Evolutionary conservation across 2,329 filamentous ascomycete genomes (phyloP), one percentile per base, ranked within the genome.

Genomic region (Pseudogymnoascus sp.): DNA sequence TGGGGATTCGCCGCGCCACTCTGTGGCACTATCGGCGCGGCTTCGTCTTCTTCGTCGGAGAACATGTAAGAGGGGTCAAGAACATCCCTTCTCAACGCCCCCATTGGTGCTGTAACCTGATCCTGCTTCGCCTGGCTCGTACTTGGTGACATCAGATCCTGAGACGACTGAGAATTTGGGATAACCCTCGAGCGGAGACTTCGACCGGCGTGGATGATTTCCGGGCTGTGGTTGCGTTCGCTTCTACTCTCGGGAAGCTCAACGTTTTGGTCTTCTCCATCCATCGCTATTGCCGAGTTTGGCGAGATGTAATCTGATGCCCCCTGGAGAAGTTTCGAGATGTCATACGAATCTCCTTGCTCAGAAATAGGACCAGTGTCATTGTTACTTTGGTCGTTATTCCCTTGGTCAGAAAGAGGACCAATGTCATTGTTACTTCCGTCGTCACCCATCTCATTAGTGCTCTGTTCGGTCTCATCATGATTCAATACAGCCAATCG

Each of bases 31-130:
- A 64, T 16, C 14, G 37, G 28, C 18, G 18, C 37, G n/a, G 31
- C 42, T 11, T 66, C 65, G 28, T 71, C 68, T 14, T 77, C 75
- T 7, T 77, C 75, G 62, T 77, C 75, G 0, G 75, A 77, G 63
- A 76, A 76, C 11, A 64, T 68, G 62, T 72, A 72, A 18, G 67
- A 66, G 8, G 70, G 65, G 61, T 71, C 68, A 35, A 71, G 33
- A 10, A 23, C 31, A 50, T 70, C 70, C 23, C 66, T 65, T 18
- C 23, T 28, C 38, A 65, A 63, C 4, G 16, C 21, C 31, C 42
- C 42, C n/a, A 25, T 37, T 63, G 59, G 61, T 4, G 10, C n/a
- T 8, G 5, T 33, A 33, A n/a, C 25, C 12, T 18, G n/a, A 21
- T 18, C 10, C 33, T 33, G 23, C 44, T 44, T 25, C 5, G 37